phyloP scores from a whole-genome alignment of 1,284 basidiomycete species.

The Heliocybe sulcata region DNA sequence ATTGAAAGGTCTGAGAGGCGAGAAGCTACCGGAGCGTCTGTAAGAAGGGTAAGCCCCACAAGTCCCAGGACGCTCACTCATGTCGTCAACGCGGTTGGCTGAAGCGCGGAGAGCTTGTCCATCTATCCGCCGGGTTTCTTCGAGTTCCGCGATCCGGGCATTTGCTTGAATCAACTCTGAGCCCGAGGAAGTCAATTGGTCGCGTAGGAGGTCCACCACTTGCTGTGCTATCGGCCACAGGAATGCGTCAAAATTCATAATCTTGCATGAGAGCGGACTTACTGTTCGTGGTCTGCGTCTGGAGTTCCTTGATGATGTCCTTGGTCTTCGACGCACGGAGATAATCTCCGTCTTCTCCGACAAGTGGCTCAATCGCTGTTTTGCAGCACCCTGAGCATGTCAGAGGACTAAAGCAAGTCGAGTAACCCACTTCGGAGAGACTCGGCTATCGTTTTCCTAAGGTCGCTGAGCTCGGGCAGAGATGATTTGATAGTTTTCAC shows the following conservation, averaged over 20 bases:
- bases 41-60: conserved; percentile 7
- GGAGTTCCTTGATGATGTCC: not conserved
- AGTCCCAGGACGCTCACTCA: conserved; percentile 14
- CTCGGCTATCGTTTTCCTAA: not conserved
- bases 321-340: not conserved
- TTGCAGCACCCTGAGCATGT: not conserved
- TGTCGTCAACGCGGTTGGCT: conserved; percentile 10
- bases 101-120: conserved; percentile 15
- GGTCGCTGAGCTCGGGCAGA: not conserved
- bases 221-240: conserved; percentile 19
- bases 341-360: not conserved
- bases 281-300: not conserved
- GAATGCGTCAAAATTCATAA: no score
- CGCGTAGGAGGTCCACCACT: conserved; percentile 27
- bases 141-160: conserved; percentile 20
- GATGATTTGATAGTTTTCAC: not conserved
- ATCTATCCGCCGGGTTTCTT: conserved; percentile 17
- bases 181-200: conserved; percentile 23
- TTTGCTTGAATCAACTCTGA: conserved; percentile 25
- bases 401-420: not conserved
- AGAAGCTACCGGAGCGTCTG: conserved; percentile 13
- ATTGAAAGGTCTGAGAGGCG: conserved; percentile 6
- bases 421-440: not conserved
- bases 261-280: not conserved
- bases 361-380: not conserved